Percentiles rank a stretch among this genome's conserved stretches.
Evolutionary conservation across 192 early-diverging fungal genomes (phyloP).

Genomic region (Backusella liffmaniae): DNA sequence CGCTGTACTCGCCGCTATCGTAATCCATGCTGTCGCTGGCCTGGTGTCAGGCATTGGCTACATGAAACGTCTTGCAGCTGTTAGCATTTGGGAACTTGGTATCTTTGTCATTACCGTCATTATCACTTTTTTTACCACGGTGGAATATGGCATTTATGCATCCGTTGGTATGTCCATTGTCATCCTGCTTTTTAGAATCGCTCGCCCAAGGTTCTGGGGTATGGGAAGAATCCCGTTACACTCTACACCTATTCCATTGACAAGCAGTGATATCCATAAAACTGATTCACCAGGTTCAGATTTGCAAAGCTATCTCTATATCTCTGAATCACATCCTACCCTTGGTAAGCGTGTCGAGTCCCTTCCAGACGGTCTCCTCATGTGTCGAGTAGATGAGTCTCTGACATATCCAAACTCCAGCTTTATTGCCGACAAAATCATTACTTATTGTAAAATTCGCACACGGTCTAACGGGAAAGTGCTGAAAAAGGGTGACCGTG

Average conservation of each 20-base stretch:
- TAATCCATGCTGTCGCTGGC: constrained; percentile 71
- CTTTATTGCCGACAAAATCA: constrained; percentile 56
- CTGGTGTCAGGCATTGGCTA: constrained; percentile 60
- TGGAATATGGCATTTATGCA: constrained; percentile 71
- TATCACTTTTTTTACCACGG: constrained; percentile 60
- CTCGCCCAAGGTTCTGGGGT: constrained; percentile 58
- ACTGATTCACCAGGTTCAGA: not conserved
- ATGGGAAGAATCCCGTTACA: constrained; percentile 37
- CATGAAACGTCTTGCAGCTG: constrained; percentile 55
- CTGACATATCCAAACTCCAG: constrained; percentile 71
- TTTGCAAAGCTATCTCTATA: constrained; percentile 16
- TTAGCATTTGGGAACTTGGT: constrained; percentile 50
- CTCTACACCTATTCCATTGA: not conserved
- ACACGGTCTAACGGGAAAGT: constrained; percentile 15
- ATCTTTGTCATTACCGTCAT: constrained; percentile 52
- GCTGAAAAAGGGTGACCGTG: constrained; percentile 22
- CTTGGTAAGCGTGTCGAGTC: constrained; percentile 14
- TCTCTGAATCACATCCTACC: constrained; percentile 5
- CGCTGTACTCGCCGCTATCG: constrained; percentile 74
- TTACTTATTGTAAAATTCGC: constrained; percentile 29
- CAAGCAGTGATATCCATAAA: not conserved
- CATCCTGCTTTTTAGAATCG: constrained; percentile 75
- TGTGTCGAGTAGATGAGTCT: constrained; percentile 67
- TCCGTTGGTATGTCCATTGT: constrained; percentile 68
- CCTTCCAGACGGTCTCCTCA: constrained; percentile 60